Percentiles rank a stretch among this genome's conserved stretches.
Conservation (phyloP, 1,284 basidiomycete genomes). For the Fomes fomentarius region DNA sequence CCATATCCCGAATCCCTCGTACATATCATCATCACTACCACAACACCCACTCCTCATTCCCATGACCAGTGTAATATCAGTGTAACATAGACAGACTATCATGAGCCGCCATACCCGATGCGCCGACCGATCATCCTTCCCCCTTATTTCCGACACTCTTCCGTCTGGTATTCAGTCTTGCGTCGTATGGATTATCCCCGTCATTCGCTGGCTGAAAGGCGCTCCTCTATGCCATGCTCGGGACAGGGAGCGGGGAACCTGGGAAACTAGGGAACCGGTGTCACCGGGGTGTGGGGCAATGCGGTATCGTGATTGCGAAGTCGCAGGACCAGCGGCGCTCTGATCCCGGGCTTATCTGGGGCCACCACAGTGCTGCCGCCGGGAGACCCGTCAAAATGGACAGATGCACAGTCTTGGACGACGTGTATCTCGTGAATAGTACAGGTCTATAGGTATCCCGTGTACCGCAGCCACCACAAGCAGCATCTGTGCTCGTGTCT, state of each 20-base stretch:
- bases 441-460: too few relatives aligned
- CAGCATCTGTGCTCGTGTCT: background rate
- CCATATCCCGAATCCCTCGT: background rate
- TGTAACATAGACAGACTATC: constrained; percentile 25
- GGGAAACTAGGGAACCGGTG: background rate
- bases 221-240: too few relatives aligned
- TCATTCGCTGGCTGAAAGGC: too few relatives aligned
- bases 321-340: constrained; percentile 1
- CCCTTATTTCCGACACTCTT: background rate
- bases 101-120: background rate
- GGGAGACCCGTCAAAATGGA: background rate
- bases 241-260: too few relatives aligned
- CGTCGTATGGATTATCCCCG: too few relatives aligned
- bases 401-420: background rate
- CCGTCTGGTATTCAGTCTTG: background rate
- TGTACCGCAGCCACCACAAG: too few relatives aligned
- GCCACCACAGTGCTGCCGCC: background rate
- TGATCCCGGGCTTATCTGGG: constrained; percentile 8
- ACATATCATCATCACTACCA: constrained; percentile 11
- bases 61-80: constrained; percentile 21
- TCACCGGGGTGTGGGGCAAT: background rate
- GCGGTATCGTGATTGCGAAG: constrained; percentile 12
- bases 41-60: constrained; percentile 18
- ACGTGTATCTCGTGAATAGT: too few relatives aligned
- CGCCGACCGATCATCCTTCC: background rate